A percentile compares a stretch with the other conserved stretches of the same genome.
phyloP scores from a whole-genome alignment of 306 rosid genomes.

The Vigna trinervia region DNA sequence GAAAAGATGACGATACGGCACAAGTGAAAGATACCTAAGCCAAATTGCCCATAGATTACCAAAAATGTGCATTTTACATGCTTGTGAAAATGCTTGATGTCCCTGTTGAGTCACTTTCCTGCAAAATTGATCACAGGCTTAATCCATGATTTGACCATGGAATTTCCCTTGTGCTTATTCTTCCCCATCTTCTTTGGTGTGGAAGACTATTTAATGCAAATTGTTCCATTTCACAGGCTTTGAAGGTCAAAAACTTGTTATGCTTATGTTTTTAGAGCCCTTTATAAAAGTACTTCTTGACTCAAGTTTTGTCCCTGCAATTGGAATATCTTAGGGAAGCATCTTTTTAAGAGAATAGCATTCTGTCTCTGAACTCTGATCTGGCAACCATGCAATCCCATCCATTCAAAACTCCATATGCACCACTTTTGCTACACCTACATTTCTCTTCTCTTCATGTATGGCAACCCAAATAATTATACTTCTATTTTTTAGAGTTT shows the following conservation, averaged over 20 bases:
- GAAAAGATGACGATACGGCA: neutral
- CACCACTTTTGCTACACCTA: neutral
- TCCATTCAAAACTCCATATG: neutral
- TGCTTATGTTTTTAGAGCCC: neutral
- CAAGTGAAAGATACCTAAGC: neutral
- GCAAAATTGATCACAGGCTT: neutral
- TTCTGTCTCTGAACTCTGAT: slow-evolving; percentile 6
- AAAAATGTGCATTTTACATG: neutral
- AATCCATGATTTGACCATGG: neutral
- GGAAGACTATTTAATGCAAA: neutral
- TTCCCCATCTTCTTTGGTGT: slow-evolving; percentile 23
- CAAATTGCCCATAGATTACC: neutral
- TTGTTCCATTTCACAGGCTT: slow-evolving; percentile 28
- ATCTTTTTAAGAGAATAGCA: slow-evolving; percentile 27
- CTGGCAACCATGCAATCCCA: neutral
- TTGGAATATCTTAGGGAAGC: slow-evolving; percentile 39
- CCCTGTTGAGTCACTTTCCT: slow-evolving; percentile 2
- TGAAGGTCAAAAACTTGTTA: slow-evolving; percentile 7
- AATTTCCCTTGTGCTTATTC: neutral
- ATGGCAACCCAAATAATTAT: neutral
- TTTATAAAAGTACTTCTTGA: slow-evolving; percentile 28
- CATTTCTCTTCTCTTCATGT: neutral
- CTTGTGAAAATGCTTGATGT: neutral
- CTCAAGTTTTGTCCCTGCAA: slow-evolving; percentile 29
- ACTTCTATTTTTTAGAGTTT: no score